Percentiles rank a stretch among this genome's conserved stretches.
phyloP scores from a whole-genome alignment of 2,329 filamentous ascomycete genomes.

The Diaporthe sp. region DNA sequence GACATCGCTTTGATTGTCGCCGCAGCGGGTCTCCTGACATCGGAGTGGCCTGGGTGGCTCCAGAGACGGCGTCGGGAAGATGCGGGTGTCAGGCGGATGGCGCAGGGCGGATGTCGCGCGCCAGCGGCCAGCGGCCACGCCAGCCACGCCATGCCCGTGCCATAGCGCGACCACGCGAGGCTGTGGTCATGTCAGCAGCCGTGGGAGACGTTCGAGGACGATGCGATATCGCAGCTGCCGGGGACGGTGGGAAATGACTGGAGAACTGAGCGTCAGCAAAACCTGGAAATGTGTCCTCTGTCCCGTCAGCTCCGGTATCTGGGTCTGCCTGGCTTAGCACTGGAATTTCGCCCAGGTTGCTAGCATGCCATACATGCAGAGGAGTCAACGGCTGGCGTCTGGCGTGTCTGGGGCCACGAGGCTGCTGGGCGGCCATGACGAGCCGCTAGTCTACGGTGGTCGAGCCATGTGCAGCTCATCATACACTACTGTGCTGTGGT shows the following conservation, averaged over 20 bases:
- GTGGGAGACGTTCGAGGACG: neutral
- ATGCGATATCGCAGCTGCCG: constrained; percentile 39
- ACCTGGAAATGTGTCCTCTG: neutral
- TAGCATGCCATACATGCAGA: neutral
- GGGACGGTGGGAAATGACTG: neutral
- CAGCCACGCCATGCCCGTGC: constrained; percentile 23
- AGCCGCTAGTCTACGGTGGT: constrained; percentile 1
- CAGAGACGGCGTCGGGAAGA: constrained; percentile 19
- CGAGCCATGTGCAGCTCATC: constrained; percentile 7
- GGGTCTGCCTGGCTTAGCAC: neutral
- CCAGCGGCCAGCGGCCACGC: constrained; percentile 1
- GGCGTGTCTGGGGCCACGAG: constrained; percentile 15
- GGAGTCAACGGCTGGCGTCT: neutral
- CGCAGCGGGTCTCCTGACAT: constrained; percentile 32
- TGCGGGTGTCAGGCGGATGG: constrained; percentile 4
- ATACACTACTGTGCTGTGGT: neutral
- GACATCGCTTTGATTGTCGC: constrained; percentile 27
- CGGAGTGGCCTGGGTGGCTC: constrained; percentile 35
- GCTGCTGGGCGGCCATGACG: constrained; percentile 1
- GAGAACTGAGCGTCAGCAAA: neutral
- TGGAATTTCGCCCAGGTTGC: neutral
- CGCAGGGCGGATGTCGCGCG: too few relatives aligned
- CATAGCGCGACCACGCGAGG: constrained; percentile 33
- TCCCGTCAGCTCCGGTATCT: neutral
- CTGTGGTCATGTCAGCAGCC: constrained; percentile 23